Evolutionary conservation across 2,329 filamentous ascomycete genomes (phyloP).

Genomic region (Alternaria hordeiaustralica): DNA sequence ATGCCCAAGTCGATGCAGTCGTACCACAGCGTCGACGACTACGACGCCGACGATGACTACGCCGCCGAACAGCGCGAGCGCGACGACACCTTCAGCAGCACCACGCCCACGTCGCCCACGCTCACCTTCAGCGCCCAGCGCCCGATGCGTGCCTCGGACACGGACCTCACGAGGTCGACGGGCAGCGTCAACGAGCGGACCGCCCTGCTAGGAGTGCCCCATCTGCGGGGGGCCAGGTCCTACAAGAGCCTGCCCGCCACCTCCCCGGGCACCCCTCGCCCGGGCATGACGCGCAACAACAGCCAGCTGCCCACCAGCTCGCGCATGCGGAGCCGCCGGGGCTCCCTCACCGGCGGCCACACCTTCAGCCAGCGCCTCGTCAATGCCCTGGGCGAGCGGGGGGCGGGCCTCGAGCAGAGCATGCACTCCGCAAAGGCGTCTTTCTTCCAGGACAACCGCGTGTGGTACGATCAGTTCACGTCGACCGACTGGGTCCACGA

Average conservation of each 20-base stretch:
- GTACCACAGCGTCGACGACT: conserved; percentile 43
- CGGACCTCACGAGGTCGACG: conserved; percentile 40
- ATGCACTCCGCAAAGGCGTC: conserved; percentile 70
- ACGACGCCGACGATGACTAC: conserved; percentile 45
- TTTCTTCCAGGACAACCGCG: conserved; percentile 78
- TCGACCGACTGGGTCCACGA: conserved; percentile 99
- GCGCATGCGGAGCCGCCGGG: conserved; percentile 42
- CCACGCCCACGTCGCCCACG: conserved; percentile 44
- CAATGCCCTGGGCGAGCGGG: conserved; percentile 60
- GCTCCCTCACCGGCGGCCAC: conserved; percentile 38
- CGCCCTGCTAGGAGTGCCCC: conserved; percentile 52
- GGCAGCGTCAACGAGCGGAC: conserved; percentile 55
- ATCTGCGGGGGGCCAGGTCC: conserved; percentile 37
- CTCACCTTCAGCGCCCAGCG: conserved; percentile 37
- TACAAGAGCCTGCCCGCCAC: conserved; percentile 54
- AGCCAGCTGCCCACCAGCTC: conserved; percentile 41
- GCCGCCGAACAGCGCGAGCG: conserved; percentile 39
- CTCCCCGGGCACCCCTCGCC: conserved; percentile 51
- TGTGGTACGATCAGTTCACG: conserved; percentile 99
- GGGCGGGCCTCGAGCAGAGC: conserved; percentile 60
- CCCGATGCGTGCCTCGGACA: conserved; percentile 43
- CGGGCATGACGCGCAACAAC: conserved; percentile 47
- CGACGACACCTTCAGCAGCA: conserved; percentile 41
- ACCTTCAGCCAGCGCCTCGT: conserved; percentile 59
- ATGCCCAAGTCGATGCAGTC: conserved; percentile 48